phyloP scores from a whole-genome alignment of 345 rosid genomes.

The Heritiera littoralis region DNA sequence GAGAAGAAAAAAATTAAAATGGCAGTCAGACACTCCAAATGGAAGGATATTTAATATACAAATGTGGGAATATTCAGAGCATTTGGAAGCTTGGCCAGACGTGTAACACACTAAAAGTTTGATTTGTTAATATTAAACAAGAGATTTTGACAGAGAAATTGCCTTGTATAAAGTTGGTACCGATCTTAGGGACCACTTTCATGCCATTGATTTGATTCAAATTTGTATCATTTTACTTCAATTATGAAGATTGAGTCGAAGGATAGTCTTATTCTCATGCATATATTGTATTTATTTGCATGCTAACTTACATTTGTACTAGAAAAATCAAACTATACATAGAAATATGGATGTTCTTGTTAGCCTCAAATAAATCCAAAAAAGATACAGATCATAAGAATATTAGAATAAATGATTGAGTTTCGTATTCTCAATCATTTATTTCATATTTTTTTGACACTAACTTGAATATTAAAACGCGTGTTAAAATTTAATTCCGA shows the following conservation, averaged over 20 bases:
- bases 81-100: neutral
- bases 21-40: slow-evolving; percentile 10
- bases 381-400: too few relatives aligned
- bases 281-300: too few relatives aligned
- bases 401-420: too few relatives aligned
- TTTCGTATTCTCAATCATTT: too few relatives aligned
- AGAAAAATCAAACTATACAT: neutral
- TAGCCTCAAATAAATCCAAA: too few relatives aligned
- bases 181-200: neutral
- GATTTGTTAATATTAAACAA: neutral
- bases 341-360: neutral
- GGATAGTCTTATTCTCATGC: too few relatives aligned
- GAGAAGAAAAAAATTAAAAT: neutral
- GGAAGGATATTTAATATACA: neutral
- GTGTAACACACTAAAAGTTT: neutral
- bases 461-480: too few relatives aligned
- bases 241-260: too few relatives aligned
- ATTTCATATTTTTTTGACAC: too few relatives aligned
- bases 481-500: too few relatives aligned
- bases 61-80: neutral
- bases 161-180: neutral
- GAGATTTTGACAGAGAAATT: neutral
- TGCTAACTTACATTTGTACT: too few relatives aligned
- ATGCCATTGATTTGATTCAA: neutral
- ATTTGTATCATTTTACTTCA: neutral